phyloP scores from a whole-genome alignment of 2,329 filamentous ascomycete species.

The Epichloe elymi region DNA sequence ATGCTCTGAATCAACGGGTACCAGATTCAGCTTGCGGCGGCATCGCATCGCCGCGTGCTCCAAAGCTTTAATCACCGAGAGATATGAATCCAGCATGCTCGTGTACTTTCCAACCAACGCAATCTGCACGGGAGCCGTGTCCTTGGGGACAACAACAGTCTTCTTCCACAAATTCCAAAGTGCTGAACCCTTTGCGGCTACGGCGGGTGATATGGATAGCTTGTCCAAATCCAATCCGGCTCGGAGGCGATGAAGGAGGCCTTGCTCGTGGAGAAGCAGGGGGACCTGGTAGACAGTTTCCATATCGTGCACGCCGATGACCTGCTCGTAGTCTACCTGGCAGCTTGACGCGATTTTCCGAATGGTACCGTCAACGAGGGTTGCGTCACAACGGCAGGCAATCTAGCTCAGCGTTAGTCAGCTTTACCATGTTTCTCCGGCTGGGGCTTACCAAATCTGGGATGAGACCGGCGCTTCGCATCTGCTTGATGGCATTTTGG shows the following conservation, averaged over 20 bases:
- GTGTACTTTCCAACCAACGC: constrained; percentile 89
- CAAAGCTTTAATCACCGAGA: constrained; percentile 71
- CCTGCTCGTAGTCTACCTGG: constrained; percentile 73
- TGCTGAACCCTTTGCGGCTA: constrained; percentile 48
- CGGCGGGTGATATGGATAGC: constrained; percentile 35
- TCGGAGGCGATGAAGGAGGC: constrained; percentile 54
- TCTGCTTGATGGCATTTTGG: constrained; percentile 74
- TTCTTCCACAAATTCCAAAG: constrained; percentile 71
- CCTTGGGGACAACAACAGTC: constrained; percentile 39
- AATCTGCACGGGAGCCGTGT: constrained; percentile 58
- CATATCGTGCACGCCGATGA: constrained; percentile 83
- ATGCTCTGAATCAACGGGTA: constrained; percentile 75
- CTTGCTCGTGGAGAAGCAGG: constrained; percentile 65
- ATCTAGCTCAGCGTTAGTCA: constrained; percentile 39
- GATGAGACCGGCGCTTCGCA: constrained; percentile 65
- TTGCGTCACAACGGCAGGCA: constrained; percentile 77
- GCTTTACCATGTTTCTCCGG: neutral
- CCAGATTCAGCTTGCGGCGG: constrained; percentile 61
- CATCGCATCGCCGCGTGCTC: constrained; percentile 89
- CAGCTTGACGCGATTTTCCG: constrained; percentile 84
- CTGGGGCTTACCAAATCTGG: constrained; percentile 47
- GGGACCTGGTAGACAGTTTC: constrained; percentile 83
- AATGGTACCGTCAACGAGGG: constrained; percentile 60
- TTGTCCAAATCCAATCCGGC: constrained; percentile 51
- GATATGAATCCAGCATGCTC: constrained; percentile 71